A percentile compares a stretch with the other conserved stretches of the same genome.
phyloP scores from a whole-genome alignment of 2,329 filamentous ascomycete genomes.

The Neoascochyta sp. region DNA sequence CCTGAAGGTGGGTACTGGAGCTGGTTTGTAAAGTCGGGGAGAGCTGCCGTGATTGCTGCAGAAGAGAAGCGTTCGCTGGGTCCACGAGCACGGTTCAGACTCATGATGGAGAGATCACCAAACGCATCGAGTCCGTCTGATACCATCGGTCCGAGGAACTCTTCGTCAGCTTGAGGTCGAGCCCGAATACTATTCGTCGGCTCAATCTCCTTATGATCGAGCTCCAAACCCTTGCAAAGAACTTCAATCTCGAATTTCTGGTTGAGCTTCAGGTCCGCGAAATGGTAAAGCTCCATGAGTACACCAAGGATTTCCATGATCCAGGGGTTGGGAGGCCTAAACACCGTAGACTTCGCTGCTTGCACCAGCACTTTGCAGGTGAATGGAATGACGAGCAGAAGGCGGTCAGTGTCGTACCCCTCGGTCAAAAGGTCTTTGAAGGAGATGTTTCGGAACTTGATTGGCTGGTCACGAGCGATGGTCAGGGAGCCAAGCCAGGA shows the following conservation, averaged over 20 bases:
- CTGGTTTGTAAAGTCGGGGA: constrained; percentile 78
- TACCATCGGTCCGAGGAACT: constrained; percentile 52
- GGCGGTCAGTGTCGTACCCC: constrained; percentile 84
- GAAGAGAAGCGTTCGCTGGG: constrained; percentile 71
- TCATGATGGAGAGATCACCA: constrained; percentile 64
- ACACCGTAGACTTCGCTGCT: constrained; percentile 79
- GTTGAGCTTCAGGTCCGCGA: constrained; percentile 89
- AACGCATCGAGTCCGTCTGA: constrained; percentile 72
- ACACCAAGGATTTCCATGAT: constrained; percentile 92
- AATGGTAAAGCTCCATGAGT: constrained; percentile 89
- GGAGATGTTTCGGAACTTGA: constrained; percentile 93
- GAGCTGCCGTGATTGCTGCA: constrained; percentile 69
- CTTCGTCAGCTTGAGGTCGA: constrained; percentile 62
- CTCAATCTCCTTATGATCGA: constrained; percentile 91
- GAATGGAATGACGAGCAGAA: constrained; percentile 92
- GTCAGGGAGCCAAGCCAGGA: constrained; percentile 92
- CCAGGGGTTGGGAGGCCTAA: constrained; percentile 95
- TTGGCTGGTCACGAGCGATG: constrained; percentile 87
- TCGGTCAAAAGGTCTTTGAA: constrained; percentile 95
- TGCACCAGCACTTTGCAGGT: constrained; percentile 93
- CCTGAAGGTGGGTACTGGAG: constrained; percentile 71
- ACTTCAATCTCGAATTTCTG: constrained; percentile 99
- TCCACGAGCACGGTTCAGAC: constrained; percentile 63
- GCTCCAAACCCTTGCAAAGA: constrained; percentile 81
- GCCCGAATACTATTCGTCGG: constrained; percentile 83